Base-by-base conservation (phyloP, 345 rosid genomes). In the Citrus reticulata region DNA sequence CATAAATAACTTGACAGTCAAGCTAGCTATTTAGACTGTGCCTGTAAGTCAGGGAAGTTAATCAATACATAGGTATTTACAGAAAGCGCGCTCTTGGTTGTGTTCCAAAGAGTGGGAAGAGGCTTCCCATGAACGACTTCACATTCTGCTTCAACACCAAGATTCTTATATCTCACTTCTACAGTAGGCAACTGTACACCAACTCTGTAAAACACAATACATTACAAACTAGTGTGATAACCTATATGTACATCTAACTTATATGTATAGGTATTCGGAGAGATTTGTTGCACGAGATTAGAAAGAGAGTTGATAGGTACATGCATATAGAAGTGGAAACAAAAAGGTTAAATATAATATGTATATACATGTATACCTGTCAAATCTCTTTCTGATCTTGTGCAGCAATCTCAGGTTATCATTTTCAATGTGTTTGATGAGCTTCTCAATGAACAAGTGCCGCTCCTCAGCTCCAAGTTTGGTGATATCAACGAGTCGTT, bases 21-120 rank as follows among this genome's bases (percentile, higher is more conserved):
- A 64, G 32, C 65, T 19, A 64, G 25, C 42, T 29, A 66, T 6
- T 54, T 30, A 46, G 69, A 68, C 54, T 16, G 22, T 4, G 51
- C 51, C 51, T 4, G 2, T 46, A 17, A 54, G 58, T 54, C 7
- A 2, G 13, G 13, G 51, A 46, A 13, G 51, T 46, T 46, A 46
- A 46, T 46, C 51, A 46, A 46, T 13, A 3, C 17, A 3, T 46
- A 46, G 51, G 13, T 46, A 46, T 46, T 46, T 46, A 46, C 51
- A 46, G 51, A 46, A 46, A 46, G 4, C 51, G 51, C 10, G 51
- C 51, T 46, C 17, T 46, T 37, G 72, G 75, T 51, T 29, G 83
- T 10, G 68, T 84, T 87, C 88, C 88, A 84, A 46, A 87, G 86
- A 46, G 90, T 86, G 22, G 90, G 88, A 61, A 86, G 83, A 78